phyloP scores from a whole-genome alignment of 352 stramenopile species.

The Phytophthora podocarpi region DNA sequence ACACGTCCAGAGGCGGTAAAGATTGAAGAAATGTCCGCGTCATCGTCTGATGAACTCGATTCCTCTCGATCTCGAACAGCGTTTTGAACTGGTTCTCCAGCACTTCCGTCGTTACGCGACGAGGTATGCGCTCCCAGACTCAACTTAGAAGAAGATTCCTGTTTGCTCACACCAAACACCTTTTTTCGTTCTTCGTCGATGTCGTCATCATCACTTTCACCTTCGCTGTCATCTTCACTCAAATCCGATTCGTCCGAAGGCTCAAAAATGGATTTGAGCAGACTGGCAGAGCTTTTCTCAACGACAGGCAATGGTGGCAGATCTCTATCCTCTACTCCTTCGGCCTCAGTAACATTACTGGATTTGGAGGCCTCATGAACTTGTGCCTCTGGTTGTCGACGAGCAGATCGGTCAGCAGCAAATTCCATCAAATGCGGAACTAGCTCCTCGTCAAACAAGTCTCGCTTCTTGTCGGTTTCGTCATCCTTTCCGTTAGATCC shows the following conservation, averaged over 20 bases:
- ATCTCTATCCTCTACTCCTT: constrained; percentile 20
- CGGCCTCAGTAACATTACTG: neutral
- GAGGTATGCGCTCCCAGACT: neutral
- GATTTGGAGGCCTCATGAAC: neutral
- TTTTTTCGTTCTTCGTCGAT: constrained; percentile 6
- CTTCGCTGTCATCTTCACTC: constrained; percentile 51
- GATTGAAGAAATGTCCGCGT: constrained; percentile 1
- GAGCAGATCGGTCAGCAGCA: constrained; percentile 43
- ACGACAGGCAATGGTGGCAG: constrained; percentile 46
- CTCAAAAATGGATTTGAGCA: constrained; percentile 87
- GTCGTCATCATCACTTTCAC: constrained; percentile 31
- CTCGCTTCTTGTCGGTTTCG: constrained; percentile 33
- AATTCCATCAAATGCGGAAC: constrained; percentile 74
- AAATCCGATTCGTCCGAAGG: constrained; percentile 60
- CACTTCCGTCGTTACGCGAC: neutral
- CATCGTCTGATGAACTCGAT: constrained; percentile 29
- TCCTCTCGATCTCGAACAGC: constrained; percentile 4
- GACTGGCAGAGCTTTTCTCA: constrained; percentile 47
- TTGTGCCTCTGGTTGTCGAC: neutral
- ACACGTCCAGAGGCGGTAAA: neutral
- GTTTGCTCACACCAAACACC: neutral
- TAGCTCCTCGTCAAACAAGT: constrained; percentile 77
- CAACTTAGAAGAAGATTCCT: neutral
- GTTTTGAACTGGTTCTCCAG: neutral
- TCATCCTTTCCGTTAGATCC: constrained; percentile 23